These are phyloP conservation scores for Chlorella variabilis DNA, from an alignment of 163 green algal genomes.

Conservation along the genomic window DNA sequence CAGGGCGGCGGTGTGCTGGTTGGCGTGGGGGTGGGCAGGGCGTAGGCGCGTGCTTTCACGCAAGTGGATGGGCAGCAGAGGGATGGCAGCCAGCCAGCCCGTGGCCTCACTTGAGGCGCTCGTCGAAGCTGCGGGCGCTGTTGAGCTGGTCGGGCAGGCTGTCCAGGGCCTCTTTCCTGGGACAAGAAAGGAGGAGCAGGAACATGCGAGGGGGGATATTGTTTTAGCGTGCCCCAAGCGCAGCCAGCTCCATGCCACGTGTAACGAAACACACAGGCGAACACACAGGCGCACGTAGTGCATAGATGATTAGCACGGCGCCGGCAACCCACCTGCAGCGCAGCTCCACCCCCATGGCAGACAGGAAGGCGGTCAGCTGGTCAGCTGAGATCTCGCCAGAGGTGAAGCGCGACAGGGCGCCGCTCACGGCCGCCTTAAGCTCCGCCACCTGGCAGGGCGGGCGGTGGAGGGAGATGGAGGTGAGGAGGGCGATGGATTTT, in stretches of 20 bases:
- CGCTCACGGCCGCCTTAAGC: constrained; percentile 33
- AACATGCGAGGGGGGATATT: too few relatives aligned
- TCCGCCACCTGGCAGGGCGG: not conserved
- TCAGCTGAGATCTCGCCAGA: constrained; percentile 34
- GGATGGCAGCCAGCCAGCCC: too few relatives aligned
- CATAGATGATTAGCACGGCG: too few relatives aligned
- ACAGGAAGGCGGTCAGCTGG: constrained; percentile 41
- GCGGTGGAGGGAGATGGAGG: not conserved
- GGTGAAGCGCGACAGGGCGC: constrained; percentile 24
- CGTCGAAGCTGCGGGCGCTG: constrained; percentile 36
- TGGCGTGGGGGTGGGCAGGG: too few relatives aligned
- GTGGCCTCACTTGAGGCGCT: constrained; percentile 45
- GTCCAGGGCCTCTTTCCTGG: constrained; percentile 34
- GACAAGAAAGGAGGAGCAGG: too few relatives aligned
- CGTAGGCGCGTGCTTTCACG: too few relatives aligned
- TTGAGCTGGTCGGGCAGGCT: constrained; percentile 35
- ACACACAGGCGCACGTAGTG: too few relatives aligned
- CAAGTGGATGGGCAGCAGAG: too few relatives aligned
- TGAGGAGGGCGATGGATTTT: not conserved
- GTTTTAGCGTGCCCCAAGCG: too few relatives aligned
- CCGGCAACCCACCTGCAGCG: constrained; percentile 21
- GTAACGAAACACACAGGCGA: too few relatives aligned
- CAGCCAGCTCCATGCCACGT: too few relatives aligned
- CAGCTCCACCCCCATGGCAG: constrained; percentile 42
- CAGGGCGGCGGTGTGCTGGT: too few relatives aligned